Conservation (phyloP, 345 rosid genomes). For the Eucalyptus sp. region DNA sequence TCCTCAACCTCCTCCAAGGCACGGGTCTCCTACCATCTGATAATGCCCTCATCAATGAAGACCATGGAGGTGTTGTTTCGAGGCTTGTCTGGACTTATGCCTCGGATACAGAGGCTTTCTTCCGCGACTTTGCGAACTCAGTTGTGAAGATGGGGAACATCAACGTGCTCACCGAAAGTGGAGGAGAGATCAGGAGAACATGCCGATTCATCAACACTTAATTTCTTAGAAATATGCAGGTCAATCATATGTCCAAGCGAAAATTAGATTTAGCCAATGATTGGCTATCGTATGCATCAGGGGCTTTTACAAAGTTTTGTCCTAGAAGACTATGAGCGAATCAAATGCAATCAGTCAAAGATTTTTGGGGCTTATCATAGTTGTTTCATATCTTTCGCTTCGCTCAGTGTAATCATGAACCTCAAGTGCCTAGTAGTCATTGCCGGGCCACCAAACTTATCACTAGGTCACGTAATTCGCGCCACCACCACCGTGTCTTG, state of each 20-base stretch:
- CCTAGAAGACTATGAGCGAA: neutral
- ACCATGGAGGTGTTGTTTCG: conserved; percentile 28
- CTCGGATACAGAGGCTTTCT: conserved; percentile 30
- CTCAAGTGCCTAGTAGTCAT: too few relatives aligned
- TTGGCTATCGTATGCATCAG: neutral
- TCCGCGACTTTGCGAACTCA: conserved; percentile 34
- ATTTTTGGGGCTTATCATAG: neutral
- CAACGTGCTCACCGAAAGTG: conserved; percentile 32
- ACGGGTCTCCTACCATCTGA: conserved; percentile 55
- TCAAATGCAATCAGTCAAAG: neutral
- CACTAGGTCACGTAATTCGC: too few relatives aligned
- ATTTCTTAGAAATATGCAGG: neutral
- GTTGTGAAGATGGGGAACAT: conserved; percentile 65
- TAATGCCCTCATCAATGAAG: conserved; percentile 34
- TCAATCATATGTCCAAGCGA: neutral
- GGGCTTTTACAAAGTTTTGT: neutral
- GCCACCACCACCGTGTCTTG: too few relatives aligned
- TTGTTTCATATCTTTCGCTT: neutral
- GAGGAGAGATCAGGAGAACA: conserved; percentile 45
- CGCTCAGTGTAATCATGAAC: too few relatives aligned
- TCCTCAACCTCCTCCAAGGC: conserved; percentile 48
- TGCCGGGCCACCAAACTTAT: too few relatives aligned
- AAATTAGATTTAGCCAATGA: neutral
- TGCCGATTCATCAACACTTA: conserved; percentile 44
- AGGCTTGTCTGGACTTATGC: conserved; percentile 47